Base-by-base conservation (phyloP, 805 yeast genomes). In the Yarrowia bubula region DNA sequence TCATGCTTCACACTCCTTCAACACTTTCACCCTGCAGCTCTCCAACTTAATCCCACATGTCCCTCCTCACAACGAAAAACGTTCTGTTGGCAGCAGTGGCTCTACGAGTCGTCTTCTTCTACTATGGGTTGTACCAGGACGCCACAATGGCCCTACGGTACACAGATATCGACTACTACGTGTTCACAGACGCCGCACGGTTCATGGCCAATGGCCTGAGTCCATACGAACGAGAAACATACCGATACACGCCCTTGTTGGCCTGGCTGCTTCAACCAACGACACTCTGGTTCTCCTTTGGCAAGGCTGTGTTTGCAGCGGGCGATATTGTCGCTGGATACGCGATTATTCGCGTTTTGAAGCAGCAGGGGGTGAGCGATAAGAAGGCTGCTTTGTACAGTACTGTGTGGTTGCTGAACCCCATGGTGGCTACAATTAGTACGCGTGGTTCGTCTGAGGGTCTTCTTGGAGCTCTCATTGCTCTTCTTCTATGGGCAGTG, bases 371-470 rank as follows among this genome's bases (percentile, higher is more conserved):
- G 14, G 72, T 69, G 44, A 66, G 73, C n/a, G 70, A 70, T 48
- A 48, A 70, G 6, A 78, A 77, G 53, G 78, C 79, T n/a, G 66
- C 81, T 11, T 68, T 78, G 6, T 78, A 86, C 46, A 75, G 86
- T 11, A 75, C 87, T 1, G 76, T 93, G 5, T 95, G 98, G 98
- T 79, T 95, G 17, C 79, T 91, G 69, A 95, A 95, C 73, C 98
- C 99, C 14, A 89, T 95, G 95, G 98, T 92, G 0, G 84, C 88
- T 37, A 91, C 96, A 0, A 95, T 95, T 57, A 86, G 93, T 69
- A 91, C 98, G 0, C 80, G 99, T 51, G 99, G 99, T 1, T 89
- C 95, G 32, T 88, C 97, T 0, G 99, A 95, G 72, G 92, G 97
- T 67, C 80, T 95, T 0, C 75, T 95, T 51, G 90, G 96, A 1